Base-by-base conservation (phyloP, 116 monocot species). In the Cymodocea nodosa region DNA sequence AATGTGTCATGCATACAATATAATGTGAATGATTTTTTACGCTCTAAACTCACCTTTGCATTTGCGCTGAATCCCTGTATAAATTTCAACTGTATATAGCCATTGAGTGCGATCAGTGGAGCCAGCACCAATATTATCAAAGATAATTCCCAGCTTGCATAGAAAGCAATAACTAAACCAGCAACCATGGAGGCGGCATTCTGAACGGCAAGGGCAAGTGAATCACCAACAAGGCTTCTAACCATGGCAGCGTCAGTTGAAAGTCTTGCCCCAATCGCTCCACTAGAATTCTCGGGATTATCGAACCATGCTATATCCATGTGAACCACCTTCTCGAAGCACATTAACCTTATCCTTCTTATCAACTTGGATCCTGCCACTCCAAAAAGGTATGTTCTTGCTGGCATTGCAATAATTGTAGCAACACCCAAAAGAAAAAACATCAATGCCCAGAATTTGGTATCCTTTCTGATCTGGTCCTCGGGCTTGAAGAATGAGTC, bases 261-360 rank as follows among this genome's bases (percentile, higher is more conserved):
- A 11, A 79, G 70, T 50, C 65, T 52, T 17, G 70, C 66, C 0
- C 74, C 73, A 51, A 74, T 62, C 0, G 60, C 71, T 34, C 75
- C 75, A 69, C 90, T 86, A 0, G 85, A 81, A 64, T 93, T 93
- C 12, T 36, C 9, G 15, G 76, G 66, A 20, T 81, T 71, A 68
- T 93, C 93, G 58, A 87, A 93, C 88, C 87, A 93, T 6, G 79
- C 73, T 10, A 81, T 75, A 55, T 88, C 88, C 64, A 79, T 81
- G 73, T 83, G 56, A 49, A 85, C 77, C 23, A 93, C 71, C 59
- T 70, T 83, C 53, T 63, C 60, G 65, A 93, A 93, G 17, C 85
- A 66, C 66, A 73, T 60, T 0, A 72, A 62, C 36, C 93, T 74
- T 7, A 93, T 71, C 0, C 93, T 76, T 67, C 79, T 62, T 23